Evolutionary conservation across 208 protist species (phyloP), one percentile per base, ranked within the genome.

Genomic region (Leishmania martiniquensis): DNA sequence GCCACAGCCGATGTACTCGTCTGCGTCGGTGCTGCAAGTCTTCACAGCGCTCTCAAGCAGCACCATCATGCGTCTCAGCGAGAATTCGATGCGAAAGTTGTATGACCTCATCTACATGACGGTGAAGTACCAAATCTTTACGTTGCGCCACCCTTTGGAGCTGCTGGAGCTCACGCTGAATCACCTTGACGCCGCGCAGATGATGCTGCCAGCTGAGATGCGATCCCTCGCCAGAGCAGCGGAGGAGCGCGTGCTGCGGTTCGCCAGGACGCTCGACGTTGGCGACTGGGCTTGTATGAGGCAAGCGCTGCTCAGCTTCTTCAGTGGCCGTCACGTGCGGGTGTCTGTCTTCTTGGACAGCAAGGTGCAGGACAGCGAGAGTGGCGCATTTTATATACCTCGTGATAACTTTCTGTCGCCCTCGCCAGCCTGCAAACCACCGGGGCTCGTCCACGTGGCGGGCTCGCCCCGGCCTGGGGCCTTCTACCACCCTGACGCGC

Each of bases 41-140:
- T 98, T 98, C 75, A 77, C 89, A 17, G 89, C 90, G 20, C 77
- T 99, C 12, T 90, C 91, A 5, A 89, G 91, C 70, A 93, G 88
- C 44, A 95, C 93, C 39, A 87, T 97, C 45, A 98, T 99, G 92
- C 85, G 85, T 17, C 85, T 99, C 13, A 94, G 86, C 67, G 84
- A 90, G 20, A 86, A 87, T 65, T 96, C 89, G 4, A 96, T 98
- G 92, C 87, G 90, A 13, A 98, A 98, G 87, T 84, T 99, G 15
- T 98, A 93, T 84, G 97, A 98, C 60, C 83, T 99, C 7, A 97
- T 98, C 85, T 88, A 85, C 39, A 98, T 98, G 93, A 92, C 88
- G n/a, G 80, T 98, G 47, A 99, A 99, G 84, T 96, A 98, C 52
- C 93, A 98, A 76, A 17, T 98, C 32, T 67, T 96, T 49, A 84